Conservation (phyloP, 75 land plant genomes). For the Selaginella tamariscina region DNA sequence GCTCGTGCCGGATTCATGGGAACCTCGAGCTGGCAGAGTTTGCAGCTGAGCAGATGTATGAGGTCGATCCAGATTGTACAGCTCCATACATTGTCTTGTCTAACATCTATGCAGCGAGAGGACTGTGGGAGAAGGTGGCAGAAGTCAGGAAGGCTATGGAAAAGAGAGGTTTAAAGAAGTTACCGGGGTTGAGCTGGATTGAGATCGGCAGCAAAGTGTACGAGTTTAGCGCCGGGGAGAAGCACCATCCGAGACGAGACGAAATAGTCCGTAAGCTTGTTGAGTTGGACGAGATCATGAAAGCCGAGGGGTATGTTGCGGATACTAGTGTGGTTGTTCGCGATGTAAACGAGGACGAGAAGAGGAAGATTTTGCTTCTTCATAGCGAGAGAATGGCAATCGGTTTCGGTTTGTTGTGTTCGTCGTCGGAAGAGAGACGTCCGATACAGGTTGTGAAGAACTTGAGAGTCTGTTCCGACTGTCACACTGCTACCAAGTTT, state of each 20-base stretch:
- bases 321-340: background rate
- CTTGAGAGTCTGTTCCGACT: constrained; percentile 14
- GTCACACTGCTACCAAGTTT: constrained; percentile 10
- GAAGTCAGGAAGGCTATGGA: constrained; percentile 1
- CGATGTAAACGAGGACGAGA: constrained; percentile 6
- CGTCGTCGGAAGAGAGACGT: background rate
- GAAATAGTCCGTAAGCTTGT: background rate
- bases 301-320: background rate
- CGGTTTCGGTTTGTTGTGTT: background rate
- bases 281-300: background rate
- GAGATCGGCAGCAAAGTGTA: background rate
- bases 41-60: constrained; percentile 14
- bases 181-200: constrained; percentile 2
- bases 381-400: constrained; percentile 14
- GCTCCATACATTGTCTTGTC: background rate
- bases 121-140: constrained; percentile 2
- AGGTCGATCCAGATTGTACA: background rate
- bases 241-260: background rate
- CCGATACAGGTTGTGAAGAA: constrained; percentile 7
- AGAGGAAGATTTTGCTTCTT: background rate
- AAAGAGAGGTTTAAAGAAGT: constrained; percentile 3
- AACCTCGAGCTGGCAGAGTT: constrained; percentile 26
- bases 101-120: background rate
- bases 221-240: background rate
- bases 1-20: constrained; percentile 25